Percentiles rank a stretch among this genome's conserved stretches.
Evolutionary conservation across 2,329 filamentous ascomycete genomes (phyloP).

Genomic region (Colletotrichum scovillei): DNA sequence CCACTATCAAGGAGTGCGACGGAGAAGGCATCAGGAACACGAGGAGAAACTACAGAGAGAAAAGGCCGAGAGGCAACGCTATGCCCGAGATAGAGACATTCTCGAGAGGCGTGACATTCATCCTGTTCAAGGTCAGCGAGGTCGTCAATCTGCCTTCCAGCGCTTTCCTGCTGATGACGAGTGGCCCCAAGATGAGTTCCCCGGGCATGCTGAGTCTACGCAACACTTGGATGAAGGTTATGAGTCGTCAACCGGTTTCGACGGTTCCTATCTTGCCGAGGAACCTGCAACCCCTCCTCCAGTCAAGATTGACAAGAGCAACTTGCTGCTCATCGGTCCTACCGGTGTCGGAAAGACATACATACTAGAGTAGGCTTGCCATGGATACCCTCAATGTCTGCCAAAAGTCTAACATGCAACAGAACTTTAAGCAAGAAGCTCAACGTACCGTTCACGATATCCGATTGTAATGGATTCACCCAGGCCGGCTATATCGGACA

Average conservation of each 20-base stretch:
- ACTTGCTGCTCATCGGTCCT: constrained; percentile 89
- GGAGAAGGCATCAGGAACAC: constrained; percentile 82
- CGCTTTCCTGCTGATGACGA: constrained; percentile 48
- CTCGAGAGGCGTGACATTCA: constrained; percentile 71
- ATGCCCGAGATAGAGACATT: constrained; percentile 73
- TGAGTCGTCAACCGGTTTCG: constrained; percentile 40
- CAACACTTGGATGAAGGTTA: constrained; percentile 53
- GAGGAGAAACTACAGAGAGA: constrained; percentile 67
- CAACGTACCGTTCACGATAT: constrained; percentile 96
- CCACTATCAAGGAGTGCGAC: constrained; percentile 89
- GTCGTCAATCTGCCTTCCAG: constrained; percentile 41
- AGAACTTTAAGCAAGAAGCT: constrained; percentile 92
- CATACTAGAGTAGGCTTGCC: constrained; percentile 75
- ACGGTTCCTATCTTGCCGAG: constrained; percentile 62
- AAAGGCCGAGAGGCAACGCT: constrained; percentile 76
- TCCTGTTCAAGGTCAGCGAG: constrained; percentile 78
- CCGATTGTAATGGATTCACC: constrained; percentile 94
- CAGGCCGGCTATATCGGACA: constrained; percentile 98
- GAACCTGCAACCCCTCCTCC: constrained; percentile 55
- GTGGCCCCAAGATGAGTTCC: constrained; percentile 62
- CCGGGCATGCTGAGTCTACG: constrained; percentile 61
- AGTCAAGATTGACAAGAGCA: constrained; percentile 93
- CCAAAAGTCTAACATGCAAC: constrained; percentile 36
- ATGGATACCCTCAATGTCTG: background rate
- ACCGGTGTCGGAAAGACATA: constrained; percentile 97